Evolutionary conservation across 768 basidiomycete genomes (phyloP), one percentile per base, ranked within the genome.

Genomic region (Serendipita vermifera): DNA sequence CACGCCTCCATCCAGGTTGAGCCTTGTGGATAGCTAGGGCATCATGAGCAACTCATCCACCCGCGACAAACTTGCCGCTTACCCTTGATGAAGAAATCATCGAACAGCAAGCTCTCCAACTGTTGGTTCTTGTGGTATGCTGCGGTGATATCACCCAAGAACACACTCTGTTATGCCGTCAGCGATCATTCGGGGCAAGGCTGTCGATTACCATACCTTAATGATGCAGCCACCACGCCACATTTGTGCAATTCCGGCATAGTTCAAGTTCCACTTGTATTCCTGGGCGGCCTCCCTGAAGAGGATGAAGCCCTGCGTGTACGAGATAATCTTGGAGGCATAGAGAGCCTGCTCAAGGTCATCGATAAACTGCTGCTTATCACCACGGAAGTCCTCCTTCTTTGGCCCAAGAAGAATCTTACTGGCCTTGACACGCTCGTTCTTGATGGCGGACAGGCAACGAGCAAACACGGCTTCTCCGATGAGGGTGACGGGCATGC

Each of bases 191-290:
- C 13, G 3, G 55, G 11, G 43, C 40, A 29, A 9, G 36, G 55
- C 26, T 4, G 15, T 38, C 20, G 2, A 14, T 17, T 9, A 54
- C 38, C 60, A 61, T 58, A 81, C 86, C 80, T 94, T 94, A 79
- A 99, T 98, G 72, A 99, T 99, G 71, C 94, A 98, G 62, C 96
- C 96, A 62, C 96, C 96, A 65, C 94, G 90, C 96, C 96, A 99
- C 92, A 99, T 99, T 63, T 77, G 81, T 32, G 96, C 96, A 67
- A 99, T 98, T 59, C 92, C 93, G 64, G 92, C 84, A 68, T 94
- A 94, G 79, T 98, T 97, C 69, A 99, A 75, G 70, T 87, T 81
- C 94, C 94, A 99, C 61, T 66, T 68, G 63, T 85, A 66, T 85
- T 96, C 92, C 70, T 90, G 89, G 39, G 93, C 96, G 51, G 92